A percentile compares a stretch with the other conserved stretches of the same genome.
These are phyloP conservation scores for Gossypium armourianum DNA, from an alignment of 441 rosid genomes.

Conservation along the genomic window DNA sequence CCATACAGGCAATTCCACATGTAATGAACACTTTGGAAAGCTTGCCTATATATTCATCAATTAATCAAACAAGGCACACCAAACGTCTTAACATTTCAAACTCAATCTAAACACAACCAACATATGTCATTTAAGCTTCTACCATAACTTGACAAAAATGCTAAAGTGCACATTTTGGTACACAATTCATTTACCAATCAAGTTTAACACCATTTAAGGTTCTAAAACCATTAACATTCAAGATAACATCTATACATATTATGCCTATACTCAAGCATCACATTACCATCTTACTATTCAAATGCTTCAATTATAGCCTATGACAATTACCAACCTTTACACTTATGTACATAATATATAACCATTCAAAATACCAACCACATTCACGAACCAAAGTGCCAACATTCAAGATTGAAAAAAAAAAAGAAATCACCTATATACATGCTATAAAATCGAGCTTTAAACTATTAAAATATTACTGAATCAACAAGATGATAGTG, in stretches of 20 bases:
- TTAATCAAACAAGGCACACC: neutral
- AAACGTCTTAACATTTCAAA: neutral
- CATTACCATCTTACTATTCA: neutral
- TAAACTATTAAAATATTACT: too few relatives aligned
- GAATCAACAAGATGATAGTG: neutral
- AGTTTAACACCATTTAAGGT: neutral
- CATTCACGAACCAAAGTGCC: neutral
- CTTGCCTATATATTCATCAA: neutral
- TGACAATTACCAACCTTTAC: neutral
- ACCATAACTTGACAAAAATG: neutral
- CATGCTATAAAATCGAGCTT: neutral
- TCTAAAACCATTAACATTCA: neutral
- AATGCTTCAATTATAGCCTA: neutral
- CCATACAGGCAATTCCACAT: neutral
- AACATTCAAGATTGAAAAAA: neutral
- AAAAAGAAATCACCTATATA: neutral
- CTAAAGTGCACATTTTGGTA: neutral
- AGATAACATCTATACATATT: neutral
- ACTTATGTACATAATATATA: neutral
- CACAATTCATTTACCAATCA: neutral
- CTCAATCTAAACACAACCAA: neutral
- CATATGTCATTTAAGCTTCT: neutral
- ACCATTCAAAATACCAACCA: neutral
- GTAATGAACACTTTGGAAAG: neutral
- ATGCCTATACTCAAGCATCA: neutral